Evolutionary conservation across 805 yeast species (phyloP), one percentile per base, ranked within the genome.

Genomic region (Saccharomycopsis malanga): DNA sequence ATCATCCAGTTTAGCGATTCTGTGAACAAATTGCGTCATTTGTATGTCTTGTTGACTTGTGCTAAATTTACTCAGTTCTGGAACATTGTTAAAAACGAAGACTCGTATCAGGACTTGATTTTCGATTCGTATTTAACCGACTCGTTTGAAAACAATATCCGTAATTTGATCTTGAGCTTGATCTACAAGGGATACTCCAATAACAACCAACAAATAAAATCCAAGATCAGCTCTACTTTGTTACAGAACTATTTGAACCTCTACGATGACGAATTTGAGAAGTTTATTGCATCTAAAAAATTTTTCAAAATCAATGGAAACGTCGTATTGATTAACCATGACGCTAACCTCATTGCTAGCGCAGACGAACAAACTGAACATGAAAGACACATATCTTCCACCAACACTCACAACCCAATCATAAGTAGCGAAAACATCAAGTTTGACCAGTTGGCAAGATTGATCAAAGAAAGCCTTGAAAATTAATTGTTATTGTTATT

Each of bases 391-490:
- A 30, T 36, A 9, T 36, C 47, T 14, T 39, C 39, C 21, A 40
- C 44, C 18, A 50, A 39, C 34, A 44, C 48, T 10, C 36, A 39
- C 44, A 48, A 40, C 36, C 24, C 50, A 15, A 39, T 50, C 17
- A 30, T 50, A 34, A 45, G 49, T 18, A 44, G 44, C 21, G 54
- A 52, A 32, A 48, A 46, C 22, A 40, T 52, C 34, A 52, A 49
- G 29, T 30, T 49, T 25, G 54, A 52, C 22, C 45, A 40, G 20
- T 49, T 52, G 44, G 30, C 51, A n/a, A 52, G 51, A 49, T 49
- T 52, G 39, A 36, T 52, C 17, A 45, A 43, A 21, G 53, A 45
- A 14, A 15, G 37, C 20, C 48, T 52, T 20, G 42, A 36, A 30
- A 43, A 42, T 25, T 47, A 41, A 17, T 34, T n/a, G 9, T 34